A percentile compares a stretch with the other conserved stretches of the same genome.
Conservation (phyloP, 1,284 basidiomycete species). For the Trichosporon faecale region DNA sequence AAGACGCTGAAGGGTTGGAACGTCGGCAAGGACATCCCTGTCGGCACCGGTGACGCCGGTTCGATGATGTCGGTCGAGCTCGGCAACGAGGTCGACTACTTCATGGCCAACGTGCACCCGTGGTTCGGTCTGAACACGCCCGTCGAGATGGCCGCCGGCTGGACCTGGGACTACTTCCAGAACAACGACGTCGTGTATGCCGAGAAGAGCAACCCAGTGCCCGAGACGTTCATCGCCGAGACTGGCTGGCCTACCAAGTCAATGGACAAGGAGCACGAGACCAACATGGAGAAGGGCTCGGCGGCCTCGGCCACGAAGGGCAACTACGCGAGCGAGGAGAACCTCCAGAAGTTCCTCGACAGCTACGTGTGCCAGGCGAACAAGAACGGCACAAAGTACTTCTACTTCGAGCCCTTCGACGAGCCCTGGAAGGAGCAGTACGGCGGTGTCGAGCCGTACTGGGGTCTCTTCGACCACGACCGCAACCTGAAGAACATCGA, state of each 20-base stretch:
- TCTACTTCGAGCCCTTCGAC: slow-evolving; percentile 68
- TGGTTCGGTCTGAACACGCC: slow-evolving; percentile 62
- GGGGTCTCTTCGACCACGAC: slow-evolving; percentile 64
- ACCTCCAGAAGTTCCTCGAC: slow-evolving; percentile 62
- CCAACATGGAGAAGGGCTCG: slow-evolving; percentile 9
- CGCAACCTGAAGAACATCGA: slow-evolving; percentile 54
- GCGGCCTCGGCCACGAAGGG: background rate
- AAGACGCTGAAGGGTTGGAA: slow-evolving; percentile 58
- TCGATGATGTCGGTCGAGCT: slow-evolving; percentile 74
- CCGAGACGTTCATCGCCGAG: slow-evolving; percentile 80
- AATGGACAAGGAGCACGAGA: slow-evolving; percentile 28
- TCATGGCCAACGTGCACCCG: slow-evolving; percentile 68
- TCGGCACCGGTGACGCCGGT: slow-evolving; percentile 90
- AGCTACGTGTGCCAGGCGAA: slow-evolving; percentile 86
- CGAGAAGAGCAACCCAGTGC: slow-evolving; percentile 59
- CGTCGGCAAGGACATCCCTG: slow-evolving; percentile 58
- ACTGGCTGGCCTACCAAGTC: slow-evolving; percentile 77
- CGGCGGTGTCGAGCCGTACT: slow-evolving; percentile 79
- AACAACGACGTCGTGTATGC: slow-evolving; percentile 58
- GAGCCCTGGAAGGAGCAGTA: slow-evolving; percentile 71
- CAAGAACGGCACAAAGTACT: slow-evolving; percentile 73
- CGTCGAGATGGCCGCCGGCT: slow-evolving; percentile 65
- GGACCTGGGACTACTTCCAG: slow-evolving; percentile 63
- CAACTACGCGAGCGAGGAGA: slow-evolving; percentile 20
- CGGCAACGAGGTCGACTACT: slow-evolving; percentile 67